Base-by-base conservation (phyloP, 495 filamentous ascomycete species). In the Aspergillus heteromorphus region DNA sequence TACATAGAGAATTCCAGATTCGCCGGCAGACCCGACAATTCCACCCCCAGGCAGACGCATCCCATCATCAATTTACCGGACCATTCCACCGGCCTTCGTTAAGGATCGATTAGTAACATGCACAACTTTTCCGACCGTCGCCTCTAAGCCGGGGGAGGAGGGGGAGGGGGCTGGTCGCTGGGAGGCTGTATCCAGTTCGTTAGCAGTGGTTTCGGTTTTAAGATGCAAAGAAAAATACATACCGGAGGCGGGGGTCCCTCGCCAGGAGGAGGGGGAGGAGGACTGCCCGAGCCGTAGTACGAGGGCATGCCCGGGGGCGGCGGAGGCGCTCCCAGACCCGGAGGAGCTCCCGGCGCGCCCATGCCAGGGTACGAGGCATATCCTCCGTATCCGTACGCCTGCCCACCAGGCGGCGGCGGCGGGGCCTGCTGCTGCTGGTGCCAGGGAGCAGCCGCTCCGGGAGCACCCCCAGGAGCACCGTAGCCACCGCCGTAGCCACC, bases 101-200 rank as follows among this genome's bases (percentile, higher is more conserved):
- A 38, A 23, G 11, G 10, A 30, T 25, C 20, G 29, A 52, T 40
- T 25, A 25, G 30, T n/a, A 38, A 38, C 34, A 20, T 19, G 27
- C 27, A 20, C 29, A 40, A 49, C 4, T 18, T 43, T 34, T 31
- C 7, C 11, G 11, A 59, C 0, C 11, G 21, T n/a, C 14, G 7
- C 30, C 19, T 59, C 68, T 62, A 74, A 48, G 68, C 68, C 29
- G 73, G 66, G 14, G 87, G 86, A 52, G 87, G 87, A 14, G 87
- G 88, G 18, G 87, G 87, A 31, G 87, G 86, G 56, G 80, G 80
- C 64, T 85, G 80, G 56, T 92, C 88, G 65, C 81, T 84, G 4
- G 88, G 87, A 51, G 87, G 78, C 75, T 77, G 50, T 55, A 36
- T 21, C 21, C 16, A 10, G 19, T 29, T 29, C 18, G 49, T 64